Evolutionary conservation across 2,329 filamentous ascomycete species (phyloP), one percentile per base, ranked within the genome.

Genomic region (Phoma sp.): DNA sequence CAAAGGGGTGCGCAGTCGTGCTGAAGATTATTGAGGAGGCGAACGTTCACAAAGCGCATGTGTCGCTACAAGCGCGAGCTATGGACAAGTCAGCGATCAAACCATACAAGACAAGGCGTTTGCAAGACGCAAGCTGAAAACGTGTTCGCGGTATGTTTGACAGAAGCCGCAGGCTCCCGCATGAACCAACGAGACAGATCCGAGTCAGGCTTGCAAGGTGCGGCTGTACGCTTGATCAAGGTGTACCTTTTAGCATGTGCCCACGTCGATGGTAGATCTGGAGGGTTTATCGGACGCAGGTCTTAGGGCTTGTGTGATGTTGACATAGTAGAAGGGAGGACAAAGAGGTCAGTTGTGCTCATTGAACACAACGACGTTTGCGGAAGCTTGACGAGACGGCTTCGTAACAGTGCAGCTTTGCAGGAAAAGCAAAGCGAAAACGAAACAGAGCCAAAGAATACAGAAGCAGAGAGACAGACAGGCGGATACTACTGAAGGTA

Each of bases 51-150:
- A 47, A 47, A 55, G 40, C 46, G 46, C 46, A 45, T 40, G 46
- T 50, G 63, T 68, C 69, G 63, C 61, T 66, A 61, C 66, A 70
- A 71, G 70, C 63, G 62, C 63, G 57, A 62, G 68, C 73, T 75
- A 65, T 53, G 62, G 62, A 74, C 65, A 63, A 55, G 70, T 76
- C 63, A 76, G 73, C 69, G 55, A 64, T 65, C 66, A 74, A 70
- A 73, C 67, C 63, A 64, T 71, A 65, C 66, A 73, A 74, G 69
- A 72, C 65, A 72, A 71, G 68, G 71, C 64, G 72, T 74, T 75
- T 75, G 74, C 60, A 67, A 67, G 63, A 72, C 70, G 71, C 71
- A 74, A 71, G 68, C 67, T 63, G 65, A 65, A 67, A 69, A 74
- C 71, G 74, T 74, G 73, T 74, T 69, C 67, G 59, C 60, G 57